Evolutionary conservation across 2,329 filamentous ascomycete species (phyloP), one percentile per base, ranked within the genome.

Genomic region (Hypoxylon rubiginosum): DNA sequence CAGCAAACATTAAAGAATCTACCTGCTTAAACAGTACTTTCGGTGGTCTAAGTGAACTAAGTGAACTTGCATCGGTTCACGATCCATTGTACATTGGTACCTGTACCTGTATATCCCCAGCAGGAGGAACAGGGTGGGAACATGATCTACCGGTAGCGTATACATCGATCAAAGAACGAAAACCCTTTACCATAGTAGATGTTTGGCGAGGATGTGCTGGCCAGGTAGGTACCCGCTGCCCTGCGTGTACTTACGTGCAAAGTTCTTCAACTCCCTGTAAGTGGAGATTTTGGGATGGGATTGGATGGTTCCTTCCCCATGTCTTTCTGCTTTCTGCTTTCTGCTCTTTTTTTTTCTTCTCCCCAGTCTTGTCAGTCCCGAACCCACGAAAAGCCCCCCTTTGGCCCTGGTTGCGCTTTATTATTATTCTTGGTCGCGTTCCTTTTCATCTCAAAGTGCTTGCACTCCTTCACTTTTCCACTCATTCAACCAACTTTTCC

Each of bases 391-490:
- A 43, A 43, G 46, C 41, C 64, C 59, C 62, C 57, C 17, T 43
- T 17, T 21, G 17, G 39, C 39, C 39, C 50, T 64, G 54, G 55
- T 15, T 58, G 52, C 46, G 66, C 68, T 67, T 69, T 69, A 66
- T 69, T 68, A 69, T 65, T 61, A 48, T 65, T 67, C 62, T 70
- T 51, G 50, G 50, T 64, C 46, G 64, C 67, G 62, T 62, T 67
- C 64, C 64, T 64, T 62, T 66, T 68, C 64, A 66, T 64, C 58
- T 57, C 26, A 61, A 64, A 54, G 61, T 68, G 63, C 64, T 36
- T 69, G 66, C 69, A 64, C 64, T 67, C 62, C 52, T 66, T 70
- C 65, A 67, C 64, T 70, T 64, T 62, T 58, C 58, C 62, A 62
- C 63, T 67, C 64, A 46, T 70, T 69, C 64, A 61, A 67, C 53